A percentile compares a stretch with the other conserved stretches of the same genome.
These are phyloP conservation scores for Pontederia crassipes DNA, from an alignment of 176 grass and related monocot species.

Conservation along the genomic window DNA sequence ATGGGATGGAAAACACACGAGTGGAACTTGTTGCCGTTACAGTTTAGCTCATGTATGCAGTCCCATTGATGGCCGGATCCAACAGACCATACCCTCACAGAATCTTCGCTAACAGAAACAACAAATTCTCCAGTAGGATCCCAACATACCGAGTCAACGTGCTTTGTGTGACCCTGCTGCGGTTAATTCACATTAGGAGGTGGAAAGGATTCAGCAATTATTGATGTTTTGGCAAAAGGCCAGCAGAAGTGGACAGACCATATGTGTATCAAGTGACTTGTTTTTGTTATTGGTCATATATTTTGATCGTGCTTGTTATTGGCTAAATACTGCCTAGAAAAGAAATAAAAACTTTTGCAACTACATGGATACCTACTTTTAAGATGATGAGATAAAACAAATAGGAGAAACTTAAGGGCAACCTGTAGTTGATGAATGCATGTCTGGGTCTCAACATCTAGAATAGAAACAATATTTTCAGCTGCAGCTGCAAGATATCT, in stretches of 20 bases:
- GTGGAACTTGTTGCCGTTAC: slow-evolving; percentile 78
- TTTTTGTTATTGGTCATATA: too few relatives aligned
- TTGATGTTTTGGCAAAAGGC: too few relatives aligned
- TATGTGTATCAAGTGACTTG: too few relatives aligned
- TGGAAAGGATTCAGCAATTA: too few relatives aligned
- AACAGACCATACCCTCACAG: slow-evolving; percentile 77
- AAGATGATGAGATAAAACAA: too few relatives aligned
- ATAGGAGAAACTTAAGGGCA: background rate
- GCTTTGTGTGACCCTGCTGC: slow-evolving; percentile 60
- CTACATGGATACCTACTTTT: too few relatives aligned
- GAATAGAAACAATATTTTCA: slow-evolving; percentile 68
- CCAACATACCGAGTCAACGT: slow-evolving; percentile 78
- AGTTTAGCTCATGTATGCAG: slow-evolving; percentile 68
- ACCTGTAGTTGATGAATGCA: slow-evolving; percentile 4
- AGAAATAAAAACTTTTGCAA: background rate
- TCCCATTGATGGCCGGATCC: slow-evolving; percentile 56
- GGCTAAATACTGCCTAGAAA: too few relatives aligned
- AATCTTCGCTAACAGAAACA: slow-evolving; percentile 89
- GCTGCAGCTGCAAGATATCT: slow-evolving; percentile 91
- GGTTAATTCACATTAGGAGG: too few relatives aligned
- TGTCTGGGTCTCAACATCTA: slow-evolving; percentile 68
- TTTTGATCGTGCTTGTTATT: too few relatives aligned
- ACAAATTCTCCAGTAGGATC: slow-evolving; percentile 70
- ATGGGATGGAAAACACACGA: slow-evolving; percentile 89
- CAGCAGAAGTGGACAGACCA: too few relatives aligned